Conservation (phyloP, 2,329 filamentous ascomycete genomes). For the Neoscytalidium dimidiatum region DNA sequence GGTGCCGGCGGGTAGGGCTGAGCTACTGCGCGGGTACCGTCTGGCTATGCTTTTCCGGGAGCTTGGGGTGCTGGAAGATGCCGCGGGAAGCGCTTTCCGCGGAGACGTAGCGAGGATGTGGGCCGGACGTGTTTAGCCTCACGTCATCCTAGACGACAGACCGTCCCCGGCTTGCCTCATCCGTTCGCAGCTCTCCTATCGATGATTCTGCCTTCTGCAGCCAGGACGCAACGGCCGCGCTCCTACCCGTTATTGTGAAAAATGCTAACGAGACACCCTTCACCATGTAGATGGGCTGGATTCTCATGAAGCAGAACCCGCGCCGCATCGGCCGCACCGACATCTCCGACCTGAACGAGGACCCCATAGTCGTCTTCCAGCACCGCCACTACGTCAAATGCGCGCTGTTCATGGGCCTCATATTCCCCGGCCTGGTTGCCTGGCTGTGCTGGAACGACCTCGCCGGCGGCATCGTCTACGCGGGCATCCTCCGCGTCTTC, state of each 20-base stretch:
- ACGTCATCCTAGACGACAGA: neutral
- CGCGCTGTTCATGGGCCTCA: slow-evolving; percentile 73
- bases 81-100: neutral
- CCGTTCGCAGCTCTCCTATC: no score
- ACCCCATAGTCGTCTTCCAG: slow-evolving; percentile 82
- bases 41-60: neutral
- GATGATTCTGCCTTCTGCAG: no score
- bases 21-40: neutral
- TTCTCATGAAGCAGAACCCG: slow-evolving; percentile 91
- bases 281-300: slow-evolving; percentile 69
- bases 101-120: neutral
- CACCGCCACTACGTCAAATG: slow-evolving; percentile 84
- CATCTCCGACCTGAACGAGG: slow-evolving; percentile 85
- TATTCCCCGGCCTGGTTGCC: slow-evolving; percentile 73
- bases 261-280: slow-evolving; percentile 21
- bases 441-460: slow-evolving; percentile 81
- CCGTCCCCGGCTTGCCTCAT: no score
- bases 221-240: no score
- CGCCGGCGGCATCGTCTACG: slow-evolving; percentile 81
- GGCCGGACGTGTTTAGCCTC: neutral
- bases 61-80: neutral
- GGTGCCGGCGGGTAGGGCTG: neutral
- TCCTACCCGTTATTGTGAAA: no score
- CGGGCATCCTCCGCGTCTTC: slow-evolving; percentile 82
- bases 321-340: slow-evolving; percentile 86